phyloP scores from a whole-genome alignment of 108 stramenopile species.

The Stephanodiscus triporus region DNA sequence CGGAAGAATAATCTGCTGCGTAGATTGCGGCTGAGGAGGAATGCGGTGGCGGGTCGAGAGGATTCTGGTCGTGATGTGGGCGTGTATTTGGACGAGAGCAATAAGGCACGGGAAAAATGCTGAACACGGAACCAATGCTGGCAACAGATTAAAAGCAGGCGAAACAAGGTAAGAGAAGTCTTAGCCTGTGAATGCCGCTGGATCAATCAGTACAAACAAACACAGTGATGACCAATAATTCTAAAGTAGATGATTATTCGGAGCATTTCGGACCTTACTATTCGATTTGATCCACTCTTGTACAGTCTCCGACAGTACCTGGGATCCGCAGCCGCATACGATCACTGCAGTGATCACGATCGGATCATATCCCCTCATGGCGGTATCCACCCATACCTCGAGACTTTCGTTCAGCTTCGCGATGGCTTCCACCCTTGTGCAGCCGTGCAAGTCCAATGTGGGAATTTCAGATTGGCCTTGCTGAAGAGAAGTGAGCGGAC shows the following conservation, averaged over 20 bases:
- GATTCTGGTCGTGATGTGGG: not conserved
- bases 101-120: not conserved
- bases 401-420: slow-evolving; percentile 15
- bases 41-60: not conserved
- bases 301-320: slow-evolving; percentile 23
- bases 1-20: slow-evolving; percentile 20
- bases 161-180: too few species aligned
- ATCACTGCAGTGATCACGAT: slow-evolving; percentile 16
- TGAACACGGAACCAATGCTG: too few species aligned
- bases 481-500: too few species aligned
- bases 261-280: slow-evolving; percentile 17
- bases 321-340: slow-evolving; percentile 28
- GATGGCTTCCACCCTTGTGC: slow-evolving; percentile 14
- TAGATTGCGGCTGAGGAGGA: slow-evolving; percentile 6
- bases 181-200: too few species aligned
- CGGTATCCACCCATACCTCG: slow-evolving; percentile 16
- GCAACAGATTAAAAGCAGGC: too few species aligned
- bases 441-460: slow-evolving; percentile 23
- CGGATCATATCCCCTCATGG: slow-evolving; percentile 23
- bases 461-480: not conserved
- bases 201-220: too few species aligned
- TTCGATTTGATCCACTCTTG: slow-evolving; percentile 20
- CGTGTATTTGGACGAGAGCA: not conserved
- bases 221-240: too few species aligned
- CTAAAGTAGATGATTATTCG: slow-evolving; percentile 1